phyloP scores from a whole-genome alignment of 805 yeast genomes.

The Hanseniaspora osmophila region DNA sequence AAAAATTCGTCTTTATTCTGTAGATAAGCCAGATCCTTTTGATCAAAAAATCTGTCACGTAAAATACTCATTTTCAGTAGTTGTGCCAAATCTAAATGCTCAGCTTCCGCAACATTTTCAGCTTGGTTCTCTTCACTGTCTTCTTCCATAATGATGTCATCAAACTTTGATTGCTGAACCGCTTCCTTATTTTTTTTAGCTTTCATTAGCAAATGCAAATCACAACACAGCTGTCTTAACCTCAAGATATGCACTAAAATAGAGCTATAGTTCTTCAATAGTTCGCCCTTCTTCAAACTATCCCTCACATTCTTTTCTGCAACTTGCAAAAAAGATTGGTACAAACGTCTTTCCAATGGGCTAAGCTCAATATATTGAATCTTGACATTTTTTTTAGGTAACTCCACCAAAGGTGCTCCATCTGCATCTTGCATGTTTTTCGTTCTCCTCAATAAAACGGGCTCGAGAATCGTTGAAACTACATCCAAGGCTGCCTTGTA shows the following conservation, averaged over 20 bases:
- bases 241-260: constrained; percentile 62
- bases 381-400: constrained; percentile 52
- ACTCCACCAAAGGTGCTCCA: constrained; percentile 58
- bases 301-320: constrained; percentile 38
- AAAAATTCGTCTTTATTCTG: not conserved
- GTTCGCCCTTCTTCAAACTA: constrained; percentile 34
- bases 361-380: constrained; percentile 32
- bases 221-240: constrained; percentile 78
- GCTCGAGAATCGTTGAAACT: constrained; percentile 39
- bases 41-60: not conserved
- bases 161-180: constrained; percentile 7
- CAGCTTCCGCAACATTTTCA: not conserved
- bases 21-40: constrained; percentile 2
- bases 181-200: constrained; percentile 26
- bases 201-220: constrained; percentile 56
- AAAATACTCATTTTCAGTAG: not conserved
- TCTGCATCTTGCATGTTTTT: constrained; percentile 61
- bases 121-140: constrained; percentile 1
- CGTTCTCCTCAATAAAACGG: constrained; percentile 58
- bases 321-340: constrained; percentile 43
- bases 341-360: constrained; percentile 50
- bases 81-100: constrained; percentile 4
- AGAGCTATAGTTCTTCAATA: constrained; percentile 50
- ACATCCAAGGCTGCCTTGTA: constrained; percentile 54
- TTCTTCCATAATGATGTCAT: not conserved